Percentiles rank a stretch among this genome's conserved stretches.
These are phyloP conservation scores for Tetracladium marchalianum DNA, from an alignment of 495 filamentous ascomycete species.

Conservation along the genomic window DNA sequence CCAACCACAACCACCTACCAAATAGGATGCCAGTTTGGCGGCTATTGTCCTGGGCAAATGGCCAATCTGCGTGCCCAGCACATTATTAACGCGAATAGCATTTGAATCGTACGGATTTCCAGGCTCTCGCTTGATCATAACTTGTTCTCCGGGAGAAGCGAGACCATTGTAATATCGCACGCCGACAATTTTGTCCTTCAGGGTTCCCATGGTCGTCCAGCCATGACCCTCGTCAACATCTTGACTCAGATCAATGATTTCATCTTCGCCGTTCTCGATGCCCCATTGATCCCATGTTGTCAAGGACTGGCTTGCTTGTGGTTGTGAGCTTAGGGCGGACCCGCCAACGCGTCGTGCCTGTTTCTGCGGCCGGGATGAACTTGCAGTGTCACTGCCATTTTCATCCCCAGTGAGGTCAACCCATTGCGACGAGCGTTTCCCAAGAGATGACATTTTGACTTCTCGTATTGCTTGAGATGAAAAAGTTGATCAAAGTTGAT, in stretches of 20 bases:
- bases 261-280: constrained; percentile 33
- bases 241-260: constrained; percentile 39
- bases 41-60: constrained; percentile 62
- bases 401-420: constrained; percentile 16
- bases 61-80: constrained; percentile 69
- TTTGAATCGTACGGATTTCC: constrained; percentile 64
- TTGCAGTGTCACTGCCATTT: not conserved
- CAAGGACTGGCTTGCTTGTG: constrained; percentile 15
- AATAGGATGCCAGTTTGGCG: constrained; percentile 60
- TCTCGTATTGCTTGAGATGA: too few species aligned
- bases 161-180: constrained; percentile 67
- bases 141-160: constrained; percentile 62
- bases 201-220: constrained; percentile 12
- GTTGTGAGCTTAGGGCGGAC: constrained; percentile 2
- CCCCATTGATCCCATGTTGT: constrained; percentile 7
- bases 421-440: constrained; percentile 4
- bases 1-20: constrained; percentile 43
- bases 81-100: constrained; percentile 73
- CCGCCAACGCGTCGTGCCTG: constrained; percentile 6
- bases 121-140: constrained; percentile 59
- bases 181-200: constrained; percentile 65
- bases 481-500: too few species aligned
- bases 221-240: constrained; percentile 29
- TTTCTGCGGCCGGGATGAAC: constrained; percentile 1
- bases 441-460: constrained; percentile 7